Evolutionary conservation across 768 basidiomycete species (phyloP), one percentile per base, ranked within the genome.

Genomic region (Podaxis rugospora): DNA sequence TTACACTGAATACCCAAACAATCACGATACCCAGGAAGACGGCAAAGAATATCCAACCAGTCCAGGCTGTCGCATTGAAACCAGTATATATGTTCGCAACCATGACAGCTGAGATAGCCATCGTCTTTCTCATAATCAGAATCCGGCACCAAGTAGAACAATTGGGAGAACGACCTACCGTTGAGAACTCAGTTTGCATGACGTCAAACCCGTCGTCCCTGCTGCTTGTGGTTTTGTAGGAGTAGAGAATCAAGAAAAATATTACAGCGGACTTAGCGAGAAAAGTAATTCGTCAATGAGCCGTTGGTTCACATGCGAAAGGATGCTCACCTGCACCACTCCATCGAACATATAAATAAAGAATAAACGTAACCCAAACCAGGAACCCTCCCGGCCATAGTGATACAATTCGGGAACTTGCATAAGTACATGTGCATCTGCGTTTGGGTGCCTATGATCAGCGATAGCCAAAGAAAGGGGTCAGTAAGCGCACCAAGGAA

Each of bases 361-460:
- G 77, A 96, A 97, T 14, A 81, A 75, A 62, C 76, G 82, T 51
- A 86, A 68, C 14, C 88, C 84, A 69, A 96, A 99, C 84, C 91
- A 94, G 42, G 77, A 80, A 23, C 89, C 88, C 69, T 88, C 81
- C 16, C 93, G 83, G 36, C 94, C 94, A 68, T 84, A 88, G 55
- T 83, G 84, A 72, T 99, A 99, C 16, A 98, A 76, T 70, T 95
- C 91, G 1, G 96, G 96, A 11, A 98, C 76, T 5, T 84, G 84
- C 92, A 98, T 95, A 47, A 99, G 80, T 21, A 89, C 80, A 63
- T 89, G 84, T 44, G 88, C 87, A 66, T 95, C 94, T 89, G 60
- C 4, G 35, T 21, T 46, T 16, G 44, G 13, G 11, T 10, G 4
- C 32, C 21, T 39, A 35, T 14, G 18, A 23, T 68, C 25, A 66